These are phyloP conservation scores for Wickerhamiella qilinensis DNA, from an alignment of 805 yeast species.

Conservation along the genomic window DNA sequence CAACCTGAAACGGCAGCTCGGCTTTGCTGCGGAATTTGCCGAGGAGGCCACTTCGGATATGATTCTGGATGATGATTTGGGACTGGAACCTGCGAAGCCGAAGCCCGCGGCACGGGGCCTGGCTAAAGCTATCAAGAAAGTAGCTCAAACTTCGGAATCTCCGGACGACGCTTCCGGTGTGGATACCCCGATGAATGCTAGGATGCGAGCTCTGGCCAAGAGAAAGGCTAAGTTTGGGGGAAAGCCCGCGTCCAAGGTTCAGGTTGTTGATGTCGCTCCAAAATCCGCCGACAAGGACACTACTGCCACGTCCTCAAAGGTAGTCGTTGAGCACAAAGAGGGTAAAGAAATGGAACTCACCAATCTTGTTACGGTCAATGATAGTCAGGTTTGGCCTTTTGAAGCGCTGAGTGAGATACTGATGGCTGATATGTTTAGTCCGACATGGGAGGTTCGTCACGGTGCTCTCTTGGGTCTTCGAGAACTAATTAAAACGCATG, in stretches of 20 bases:
- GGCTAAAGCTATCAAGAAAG: slow-evolving; percentile 7
- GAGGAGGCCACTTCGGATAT: slow-evolving; percentile 20
- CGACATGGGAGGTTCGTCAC: slow-evolving; percentile 87
- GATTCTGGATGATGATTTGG: slow-evolving; percentile 19
- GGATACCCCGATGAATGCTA: slow-evolving; percentile 27
- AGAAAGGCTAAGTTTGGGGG: slow-evolving; percentile 56
- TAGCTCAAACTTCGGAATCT: slow-evolving; percentile 3
- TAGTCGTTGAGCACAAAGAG: slow-evolving; percentile 66
- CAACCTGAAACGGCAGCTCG: slow-evolving; percentile 27
- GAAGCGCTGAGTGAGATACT: slow-evolving; percentile 82
- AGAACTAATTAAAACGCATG: slow-evolving; percentile 71
- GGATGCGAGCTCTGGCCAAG: slow-evolving; percentile 88
- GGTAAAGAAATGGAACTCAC: slow-evolving; percentile 35
- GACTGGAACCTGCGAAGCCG: slow-evolving; percentile 13
- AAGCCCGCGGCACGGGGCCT: slow-evolving; percentile 12
- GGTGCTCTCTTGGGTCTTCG: slow-evolving; percentile 89
- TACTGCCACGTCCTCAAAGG: slow-evolving; percentile 38
- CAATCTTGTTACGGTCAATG: slow-evolving; percentile 54
- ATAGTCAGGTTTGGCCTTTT: slow-evolving; percentile 75
- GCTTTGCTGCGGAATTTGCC: slow-evolving; percentile 27
- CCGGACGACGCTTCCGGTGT: slow-evolving; percentile 10
- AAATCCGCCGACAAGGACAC: slow-evolving; percentile 13
- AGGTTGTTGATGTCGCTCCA: slow-evolving; percentile 20
- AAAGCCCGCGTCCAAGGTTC: slow-evolving; percentile 21
- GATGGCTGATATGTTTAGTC: slow-evolving; percentile 63